phyloP scores from a whole-genome alignment of 345 rosid genomes.

The Kandelia obovata region DNA sequence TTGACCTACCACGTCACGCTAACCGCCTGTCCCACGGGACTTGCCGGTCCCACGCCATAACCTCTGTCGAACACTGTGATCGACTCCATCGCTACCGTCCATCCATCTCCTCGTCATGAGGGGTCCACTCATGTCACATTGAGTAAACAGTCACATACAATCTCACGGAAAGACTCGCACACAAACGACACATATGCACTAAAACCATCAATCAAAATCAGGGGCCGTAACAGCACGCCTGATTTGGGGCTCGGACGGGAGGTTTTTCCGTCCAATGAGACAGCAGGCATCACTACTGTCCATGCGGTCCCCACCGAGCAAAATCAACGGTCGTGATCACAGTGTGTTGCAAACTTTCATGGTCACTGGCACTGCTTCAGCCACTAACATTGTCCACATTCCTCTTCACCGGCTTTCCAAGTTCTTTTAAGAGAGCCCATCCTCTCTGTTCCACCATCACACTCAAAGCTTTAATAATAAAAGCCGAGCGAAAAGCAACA shows the following conservation, averaged over 20 bases:
- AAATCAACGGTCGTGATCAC: slow-evolving; percentile 35
- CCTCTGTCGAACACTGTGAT: background rate
- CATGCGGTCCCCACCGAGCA: slow-evolving; percentile 4
- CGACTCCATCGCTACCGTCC: background rate
- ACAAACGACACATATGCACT: background rate
- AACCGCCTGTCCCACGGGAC: background rate
- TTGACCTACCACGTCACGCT: slow-evolving; percentile 11
- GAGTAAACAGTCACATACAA: too few relatives aligned
- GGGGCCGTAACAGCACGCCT: slow-evolving; percentile 23
- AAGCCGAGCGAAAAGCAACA: background rate
- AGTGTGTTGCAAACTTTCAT: slow-evolving; percentile 30
- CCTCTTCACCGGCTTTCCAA: slow-evolving; percentile 15
- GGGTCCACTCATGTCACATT: too few relatives aligned
- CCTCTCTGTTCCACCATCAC: background rate
- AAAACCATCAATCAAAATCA: slow-evolving; percentile 22
- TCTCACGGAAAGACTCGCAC: background rate
- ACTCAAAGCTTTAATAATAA: too few relatives aligned
- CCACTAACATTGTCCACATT: slow-evolving; percentile 5
- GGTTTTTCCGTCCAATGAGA: slow-evolving; percentile 1
- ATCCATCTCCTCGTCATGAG: background rate
- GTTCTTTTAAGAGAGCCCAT: background rate
- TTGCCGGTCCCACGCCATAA: background rate
- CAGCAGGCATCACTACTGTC: slow-evolving; percentile 15
- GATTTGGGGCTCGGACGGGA: background rate
- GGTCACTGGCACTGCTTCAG: slow-evolving; percentile 10